Evolutionary conservation across 495 filamentous ascomycete species (phyloP).

Genomic region (Trypethelium eluteriae): DNA sequence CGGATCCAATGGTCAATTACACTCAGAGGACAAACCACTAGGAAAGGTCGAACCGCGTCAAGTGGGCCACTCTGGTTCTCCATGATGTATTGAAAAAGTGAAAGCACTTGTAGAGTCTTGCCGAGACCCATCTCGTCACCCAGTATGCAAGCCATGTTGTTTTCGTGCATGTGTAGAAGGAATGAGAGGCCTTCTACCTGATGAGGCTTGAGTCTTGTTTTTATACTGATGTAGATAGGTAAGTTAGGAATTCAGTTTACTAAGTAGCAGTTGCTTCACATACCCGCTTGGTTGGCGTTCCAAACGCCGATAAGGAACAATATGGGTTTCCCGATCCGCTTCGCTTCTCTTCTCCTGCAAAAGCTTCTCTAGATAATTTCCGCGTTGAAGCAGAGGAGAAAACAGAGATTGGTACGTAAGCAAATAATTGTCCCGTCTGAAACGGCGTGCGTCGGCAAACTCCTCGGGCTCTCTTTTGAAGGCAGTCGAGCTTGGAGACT

Average conservation of each 20-base stretch:
- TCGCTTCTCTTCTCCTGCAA: slow-evolving; percentile 17
- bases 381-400: slow-evolving; percentile 46
- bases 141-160: slow-evolving; percentile 51
- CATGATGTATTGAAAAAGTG: slow-evolving; percentile 48
- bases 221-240: slow-evolving; percentile 32
- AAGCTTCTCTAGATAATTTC: slow-evolving; percentile 47
- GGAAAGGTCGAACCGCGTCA: slow-evolving; percentile 41
- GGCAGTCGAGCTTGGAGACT: background rate
- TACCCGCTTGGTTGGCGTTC: slow-evolving; percentile 44
- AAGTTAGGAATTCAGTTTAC: slow-evolving; percentile 15
- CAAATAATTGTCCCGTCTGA: slow-evolving; percentile 42
- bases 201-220: slow-evolving; percentile 53
- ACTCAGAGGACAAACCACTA: slow-evolving; percentile 54
- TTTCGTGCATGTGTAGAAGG: slow-evolving; percentile 50
- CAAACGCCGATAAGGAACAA: slow-evolving; percentile 42
- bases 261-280: background rate
- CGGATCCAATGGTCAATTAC: slow-evolving; percentile 51
- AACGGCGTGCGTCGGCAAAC: background rate
- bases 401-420: slow-evolving; percentile 46
- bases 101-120: slow-evolving; percentile 54
- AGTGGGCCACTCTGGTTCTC: slow-evolving; percentile 32
- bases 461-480: background rate
- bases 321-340: slow-evolving; percentile 1
- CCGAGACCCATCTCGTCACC: slow-evolving; percentile 61
- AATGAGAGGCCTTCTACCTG: slow-evolving; percentile 57